Percentiles rank a stretch among this genome's conserved stretches.
Evolutionary conservation across 352 stramenopile genomes (phyloP).

Genomic region (Pythium aristosporum): DNA sequence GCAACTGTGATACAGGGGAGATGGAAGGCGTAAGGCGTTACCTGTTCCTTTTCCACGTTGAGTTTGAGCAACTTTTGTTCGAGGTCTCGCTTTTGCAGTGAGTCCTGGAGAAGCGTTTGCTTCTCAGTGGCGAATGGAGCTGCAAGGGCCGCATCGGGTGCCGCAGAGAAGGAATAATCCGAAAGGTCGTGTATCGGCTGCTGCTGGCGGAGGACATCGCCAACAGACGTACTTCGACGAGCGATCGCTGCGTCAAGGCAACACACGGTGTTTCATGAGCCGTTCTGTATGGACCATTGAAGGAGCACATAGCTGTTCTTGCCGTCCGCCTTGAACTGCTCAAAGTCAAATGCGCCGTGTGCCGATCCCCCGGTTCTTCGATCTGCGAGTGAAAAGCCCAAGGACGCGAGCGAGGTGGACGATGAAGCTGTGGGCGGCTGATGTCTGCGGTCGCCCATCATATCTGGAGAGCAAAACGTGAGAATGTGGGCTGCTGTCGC

Average conservation of each 20-base stretch:
- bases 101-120: slow-evolving; percentile 41
- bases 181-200: not conserved
- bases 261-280: not conserved
- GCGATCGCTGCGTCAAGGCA: not conserved
- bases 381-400: slow-evolving; percentile 9
- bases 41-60: slow-evolving; percentile 52
- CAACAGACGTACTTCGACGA: slow-evolving; percentile 19
- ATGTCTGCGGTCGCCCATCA: slow-evolving; percentile 23
- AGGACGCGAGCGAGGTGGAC: slow-evolving; percentile 6
- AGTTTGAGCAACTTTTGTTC: slow-evolving; percentile 42
- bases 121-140: slow-evolving; percentile 46
- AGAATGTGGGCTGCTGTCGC: not conserved
- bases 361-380: slow-evolving; percentile 1
- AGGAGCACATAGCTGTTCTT: not conserved
- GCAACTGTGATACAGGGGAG: too few relatives aligned
- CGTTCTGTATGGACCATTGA: not conserved
- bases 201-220: slow-evolving; percentile 17
- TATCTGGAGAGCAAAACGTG: slow-evolving; percentile 6
- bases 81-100: slow-evolving; percentile 38
- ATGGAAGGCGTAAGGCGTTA: not conserved
- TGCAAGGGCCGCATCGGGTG: slow-evolving; percentile 21
- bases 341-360: slow-evolving; percentile 11
- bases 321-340: slow-evolving; percentile 34
- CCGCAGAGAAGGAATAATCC: slow-evolving; percentile 5
- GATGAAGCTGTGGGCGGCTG: not conserved